These are phyloP conservation scores for Teratosphaeria pseudoeucalypti DNA, from an alignment of 2,329 filamentous ascomycete genomes.

Conservation along the genomic window DNA sequence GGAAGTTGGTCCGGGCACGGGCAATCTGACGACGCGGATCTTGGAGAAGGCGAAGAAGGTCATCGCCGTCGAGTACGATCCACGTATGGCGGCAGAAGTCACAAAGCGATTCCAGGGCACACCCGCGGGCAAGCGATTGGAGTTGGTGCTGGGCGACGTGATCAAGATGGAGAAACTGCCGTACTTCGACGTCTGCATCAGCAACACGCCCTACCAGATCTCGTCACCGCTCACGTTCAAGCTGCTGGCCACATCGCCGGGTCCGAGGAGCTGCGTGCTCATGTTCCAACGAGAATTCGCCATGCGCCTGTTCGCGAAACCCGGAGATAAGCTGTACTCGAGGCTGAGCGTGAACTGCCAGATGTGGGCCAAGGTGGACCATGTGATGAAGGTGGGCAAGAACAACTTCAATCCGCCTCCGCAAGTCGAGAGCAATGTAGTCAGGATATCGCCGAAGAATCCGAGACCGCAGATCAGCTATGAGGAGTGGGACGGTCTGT, in stretches of 20 bases:
- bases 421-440: slow-evolving; percentile 82
- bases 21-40: slow-evolving; percentile 81
- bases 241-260: slow-evolving; percentile 69
- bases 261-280: slow-evolving; percentile 75
- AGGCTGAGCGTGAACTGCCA: slow-evolving; percentile 88
- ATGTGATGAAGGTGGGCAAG: slow-evolving; percentile 84
- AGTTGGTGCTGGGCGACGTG: slow-evolving; percentile 82
- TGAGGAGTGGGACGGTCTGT: slow-evolving; percentile 87
- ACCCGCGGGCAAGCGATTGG: slow-evolving; percentile 70
- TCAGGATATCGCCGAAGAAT: slow-evolving; percentile 77
- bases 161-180: slow-evolving; percentile 72
- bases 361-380: slow-evolving; percentile 68
- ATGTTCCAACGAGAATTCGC: slow-evolving; percentile 98
- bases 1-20: slow-evolving; percentile 83
- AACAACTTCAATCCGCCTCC: slow-evolving; percentile 96
- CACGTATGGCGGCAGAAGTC: slow-evolving; percentile 90
- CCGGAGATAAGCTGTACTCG: slow-evolving; percentile 80
- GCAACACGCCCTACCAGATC: slow-evolving; percentile 69
- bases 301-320: slow-evolving; percentile 75
- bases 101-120: slow-evolving; percentile 89
- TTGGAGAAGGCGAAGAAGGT: slow-evolving; percentile 75
- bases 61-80: slow-evolving; percentile 85
- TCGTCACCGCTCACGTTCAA: slow-evolving; percentile 87
- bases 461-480: slow-evolving; percentile 82
- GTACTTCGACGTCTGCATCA: slow-evolving; percentile 75